Base-by-base conservation (phyloP, 176 grass and related monocot genomes). In the Avena eriantha region DNA sequence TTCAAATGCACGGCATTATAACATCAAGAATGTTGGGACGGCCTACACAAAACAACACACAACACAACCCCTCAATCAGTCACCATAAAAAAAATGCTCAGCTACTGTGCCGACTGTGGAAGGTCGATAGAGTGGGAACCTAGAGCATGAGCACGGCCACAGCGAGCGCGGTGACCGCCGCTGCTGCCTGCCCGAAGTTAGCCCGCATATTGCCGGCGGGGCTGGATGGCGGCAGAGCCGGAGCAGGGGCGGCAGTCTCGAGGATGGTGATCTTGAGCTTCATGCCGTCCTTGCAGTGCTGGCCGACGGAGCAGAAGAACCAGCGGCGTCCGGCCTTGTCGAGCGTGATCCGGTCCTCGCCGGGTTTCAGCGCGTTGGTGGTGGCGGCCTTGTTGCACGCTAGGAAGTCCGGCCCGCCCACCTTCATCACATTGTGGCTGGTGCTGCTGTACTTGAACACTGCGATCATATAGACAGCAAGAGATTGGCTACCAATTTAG, bases 361-460 rank as follows among this genome's bases (percentile, higher is more conserved):
- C 75, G 34, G 65, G 29, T 23, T 17, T 2, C 82, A 39, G 8
- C 18, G 8, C 73, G 3, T 3, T 17, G 41, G 73, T 3, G 21
- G 0, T 10, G 14, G 0, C 17, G 1, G 66, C 21, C 24, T 10
- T 0, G 69, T 0, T 75, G 79, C 92, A 93, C n/a, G 48, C 4
- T 3, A 1, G 0, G 72, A 86, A 93, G 48, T 79, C 92, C 4
- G 26, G 1, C 31, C 57, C 26, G 23, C 8, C 31, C 31, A 93
- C 88, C 77, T 88, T 46, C 45, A 88, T 51, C 36, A 88, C 66
- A 46, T 70, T 76, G 66, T 93, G 88, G 17, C 0, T 48, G 0
- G 77, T 22, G 60, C 5, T 48, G 10, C 4, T 23, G 88, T 93
- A 93, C 69, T 77, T 89, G 91, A 93, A 90, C 77, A 88, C 88